Evolutionary conservation across 75 land plant genomes (phyloP).

Genomic region (Selaginella tamariscina): DNA sequence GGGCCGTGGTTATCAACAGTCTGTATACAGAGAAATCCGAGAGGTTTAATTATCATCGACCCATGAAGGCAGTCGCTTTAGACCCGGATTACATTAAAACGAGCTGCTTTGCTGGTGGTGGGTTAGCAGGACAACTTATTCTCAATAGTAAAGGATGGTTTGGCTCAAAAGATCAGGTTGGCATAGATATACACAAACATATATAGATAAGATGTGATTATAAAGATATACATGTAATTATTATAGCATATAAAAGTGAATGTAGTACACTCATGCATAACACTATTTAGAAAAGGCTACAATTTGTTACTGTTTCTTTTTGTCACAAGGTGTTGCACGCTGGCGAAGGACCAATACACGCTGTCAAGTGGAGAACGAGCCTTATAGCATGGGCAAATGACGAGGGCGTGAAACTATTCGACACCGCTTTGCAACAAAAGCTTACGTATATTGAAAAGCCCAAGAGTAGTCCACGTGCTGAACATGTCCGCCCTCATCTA

Average conservation of each 20-base stretch:
- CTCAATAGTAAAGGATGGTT: constrained; percentile 77
- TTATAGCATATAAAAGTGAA: too few species aligned
- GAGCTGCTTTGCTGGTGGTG: constrained; percentile 80
- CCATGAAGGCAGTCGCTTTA: constrained; percentile 90
- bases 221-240: too few species aligned
- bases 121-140: constrained; percentile 80
- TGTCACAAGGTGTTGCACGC: constrained; percentile 88
- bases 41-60: constrained; percentile 85
- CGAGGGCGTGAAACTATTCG: constrained; percentile 89
- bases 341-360: constrained; percentile 96
- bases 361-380: constrained; percentile 79
- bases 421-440: constrained; percentile 68
- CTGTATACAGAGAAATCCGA: constrained; percentile 73
- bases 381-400: constrained; percentile 99
- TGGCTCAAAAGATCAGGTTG: constrained; percentile 72
- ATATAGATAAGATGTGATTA: too few species aligned
- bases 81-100: constrained; percentile 82
- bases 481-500: constrained; percentile 68
- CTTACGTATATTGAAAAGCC: constrained; percentile 83
- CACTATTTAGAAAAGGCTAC: background rate
- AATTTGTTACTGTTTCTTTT: too few species aligned
- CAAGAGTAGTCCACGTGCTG: constrained; percentile 70
- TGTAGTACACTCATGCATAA: too few species aligned
- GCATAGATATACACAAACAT: too few species aligned
- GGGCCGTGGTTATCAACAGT: constrained; percentile 73